phyloP scores from a whole-genome alignment of 768 basidiomycete genomes.

The Leccinum ochraceum region DNA sequence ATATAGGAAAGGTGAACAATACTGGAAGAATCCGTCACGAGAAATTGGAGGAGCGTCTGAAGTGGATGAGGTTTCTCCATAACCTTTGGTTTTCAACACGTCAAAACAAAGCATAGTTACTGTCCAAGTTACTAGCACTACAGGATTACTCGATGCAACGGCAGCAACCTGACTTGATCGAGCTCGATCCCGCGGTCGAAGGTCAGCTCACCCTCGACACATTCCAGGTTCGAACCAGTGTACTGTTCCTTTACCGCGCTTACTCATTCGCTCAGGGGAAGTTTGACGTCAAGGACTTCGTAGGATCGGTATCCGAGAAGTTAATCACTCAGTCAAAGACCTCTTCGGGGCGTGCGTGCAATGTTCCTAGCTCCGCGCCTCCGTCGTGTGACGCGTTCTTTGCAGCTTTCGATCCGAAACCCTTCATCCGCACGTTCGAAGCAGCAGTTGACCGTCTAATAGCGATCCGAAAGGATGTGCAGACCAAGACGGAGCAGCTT shows the following conservation, averaged over 20 bases:
- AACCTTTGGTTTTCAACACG: slow-evolving; percentile 32
- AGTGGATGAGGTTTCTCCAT: slow-evolving; percentile 57
- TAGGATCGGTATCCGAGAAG: slow-evolving; percentile 83
- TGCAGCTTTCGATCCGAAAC: slow-evolving; percentile 90
- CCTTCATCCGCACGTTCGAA: slow-evolving; percentile 92
- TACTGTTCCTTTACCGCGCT: slow-evolving; percentile 6
- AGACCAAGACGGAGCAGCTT: slow-evolving; percentile 86
- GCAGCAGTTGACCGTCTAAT: slow-evolving; percentile 88
- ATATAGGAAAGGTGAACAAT: slow-evolving; percentile 60
- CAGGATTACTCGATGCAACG: slow-evolving; percentile 5
- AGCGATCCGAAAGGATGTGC: slow-evolving; percentile 84
- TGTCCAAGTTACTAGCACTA: too few species aligned
- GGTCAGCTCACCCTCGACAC: slow-evolving; percentile 52
- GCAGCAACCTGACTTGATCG: slow-evolving; percentile 25
- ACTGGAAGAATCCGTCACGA: slow-evolving; percentile 67
- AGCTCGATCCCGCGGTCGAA: slow-evolving; percentile 54
- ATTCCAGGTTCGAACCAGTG: slow-evolving; percentile 48
- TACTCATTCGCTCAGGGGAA: slow-evolving; percentile 56
- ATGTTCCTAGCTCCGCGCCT: background rate
- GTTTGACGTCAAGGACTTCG: slow-evolving; percentile 90
- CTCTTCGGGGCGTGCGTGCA: slow-evolving; percentile 74
- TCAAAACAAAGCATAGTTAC: slow-evolving; percentile 27
- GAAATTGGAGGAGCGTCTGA: slow-evolving; percentile 63
- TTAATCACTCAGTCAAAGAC: slow-evolving; percentile 84
- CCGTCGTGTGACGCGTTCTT: slow-evolving; percentile 11